Conservation (phyloP, 139 green algal genomes). For the Chara braunii region DNA sequence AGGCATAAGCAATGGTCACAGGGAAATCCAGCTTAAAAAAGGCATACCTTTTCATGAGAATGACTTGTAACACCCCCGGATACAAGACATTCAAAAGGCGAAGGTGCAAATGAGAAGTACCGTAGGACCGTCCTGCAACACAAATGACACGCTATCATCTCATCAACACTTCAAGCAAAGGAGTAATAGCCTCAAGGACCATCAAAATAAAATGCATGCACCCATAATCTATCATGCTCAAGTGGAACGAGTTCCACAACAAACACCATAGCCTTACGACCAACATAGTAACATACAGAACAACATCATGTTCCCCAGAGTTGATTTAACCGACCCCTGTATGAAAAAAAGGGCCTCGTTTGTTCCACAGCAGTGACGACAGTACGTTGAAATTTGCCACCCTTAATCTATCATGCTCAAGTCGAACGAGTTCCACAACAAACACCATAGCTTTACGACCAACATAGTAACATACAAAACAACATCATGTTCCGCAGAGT, state of each 20-base stretch:
- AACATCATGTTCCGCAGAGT: background rate
- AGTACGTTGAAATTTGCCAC: too few relatives aligned
- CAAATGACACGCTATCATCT: background rate
- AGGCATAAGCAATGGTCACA: background rate
- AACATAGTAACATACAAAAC: background rate
- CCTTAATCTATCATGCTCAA: background rate
- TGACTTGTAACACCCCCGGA: background rate
- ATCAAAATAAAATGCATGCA: background rate
- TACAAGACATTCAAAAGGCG: conserved; percentile 15
- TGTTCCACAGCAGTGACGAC: too few relatives aligned
- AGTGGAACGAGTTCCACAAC: background rate
- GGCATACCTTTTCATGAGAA: too few relatives aligned
- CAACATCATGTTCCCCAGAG: background rate
- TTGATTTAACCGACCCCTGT: too few relatives aligned
- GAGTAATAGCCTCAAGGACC: background rate
- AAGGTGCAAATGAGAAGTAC: conserved; percentile 21
- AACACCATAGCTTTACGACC: background rate
- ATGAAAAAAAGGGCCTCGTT: too few relatives aligned
- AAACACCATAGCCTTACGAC: background rate
- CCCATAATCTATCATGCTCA: background rate
- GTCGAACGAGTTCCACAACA: background rate
- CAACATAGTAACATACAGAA: background rate
- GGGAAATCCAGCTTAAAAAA: too few relatives aligned
- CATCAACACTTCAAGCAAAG: background rate
- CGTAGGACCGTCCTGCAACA: background rate